A percentile compares a stretch with the other conserved stretches of the same genome.
phyloP scores from a whole-genome alignment of 78 protist genomes.

The Monosiga brevicollis region DNA sequence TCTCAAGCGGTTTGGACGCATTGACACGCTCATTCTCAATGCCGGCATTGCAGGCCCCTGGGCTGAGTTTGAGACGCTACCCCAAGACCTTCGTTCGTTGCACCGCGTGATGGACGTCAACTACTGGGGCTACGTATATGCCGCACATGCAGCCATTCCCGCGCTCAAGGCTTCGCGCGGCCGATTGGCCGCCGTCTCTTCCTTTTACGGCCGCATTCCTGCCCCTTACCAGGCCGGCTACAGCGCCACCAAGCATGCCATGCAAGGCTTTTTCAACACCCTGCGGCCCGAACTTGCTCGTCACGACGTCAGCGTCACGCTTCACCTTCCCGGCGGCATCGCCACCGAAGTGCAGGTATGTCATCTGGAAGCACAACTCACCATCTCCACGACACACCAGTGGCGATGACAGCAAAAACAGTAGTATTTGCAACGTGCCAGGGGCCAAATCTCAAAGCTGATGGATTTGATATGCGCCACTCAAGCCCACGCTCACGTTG shows the following conservation, averaged over 20 bases:
- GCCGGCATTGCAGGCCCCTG: neutral
- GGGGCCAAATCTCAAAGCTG: no score
- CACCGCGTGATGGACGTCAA: neutral
- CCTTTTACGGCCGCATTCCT: neutral
- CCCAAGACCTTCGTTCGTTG: neutral
- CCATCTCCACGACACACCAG: no score
- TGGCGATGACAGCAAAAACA: no score
- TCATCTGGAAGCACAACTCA: no score
- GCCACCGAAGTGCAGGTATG: neutral
- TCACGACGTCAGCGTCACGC: neutral
- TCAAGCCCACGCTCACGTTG: no score
- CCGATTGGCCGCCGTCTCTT: neutral
- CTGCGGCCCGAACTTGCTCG: neutral
- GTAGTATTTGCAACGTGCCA: no score
- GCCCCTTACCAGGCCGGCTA: slow-evolving; percentile 1
- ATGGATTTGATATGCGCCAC: no score
- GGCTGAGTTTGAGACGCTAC: neutral
- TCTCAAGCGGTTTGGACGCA: neutral
- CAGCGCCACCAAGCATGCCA: neutral
- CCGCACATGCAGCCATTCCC: neutral
- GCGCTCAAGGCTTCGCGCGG: neutral
- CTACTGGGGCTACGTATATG: neutral
- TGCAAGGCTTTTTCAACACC: neutral
- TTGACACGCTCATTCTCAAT: neutral
- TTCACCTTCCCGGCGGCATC: neutral